These are phyloP conservation scores for Claviceps fusiformis DNA, from an alignment of 2,329 filamentous ascomycete genomes.

Conservation along the genomic window DNA sequence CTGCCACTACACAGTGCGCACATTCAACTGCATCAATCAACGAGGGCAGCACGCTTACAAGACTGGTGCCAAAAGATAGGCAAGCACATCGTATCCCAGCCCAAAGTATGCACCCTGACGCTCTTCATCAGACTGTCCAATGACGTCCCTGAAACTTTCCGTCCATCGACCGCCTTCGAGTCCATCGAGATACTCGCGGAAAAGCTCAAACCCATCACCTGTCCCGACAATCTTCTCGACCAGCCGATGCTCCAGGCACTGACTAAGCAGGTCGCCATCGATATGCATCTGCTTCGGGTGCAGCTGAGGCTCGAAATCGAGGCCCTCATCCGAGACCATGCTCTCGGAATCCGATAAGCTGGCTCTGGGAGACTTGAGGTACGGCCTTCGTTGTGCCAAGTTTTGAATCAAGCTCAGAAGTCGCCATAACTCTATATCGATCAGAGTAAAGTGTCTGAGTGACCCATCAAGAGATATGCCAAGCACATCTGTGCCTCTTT, in stretches of 20 bases:
- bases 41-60: slow-evolving; percentile 21
- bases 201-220: slow-evolving; percentile 22
- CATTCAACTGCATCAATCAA: not conserved
- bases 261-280: slow-evolving; percentile 50
- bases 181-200: slow-evolving; percentile 34
- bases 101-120: slow-evolving; percentile 25
- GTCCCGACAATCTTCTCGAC: slow-evolving; percentile 29
- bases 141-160: slow-evolving; percentile 14
- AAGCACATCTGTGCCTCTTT: slow-evolving; percentile 38
- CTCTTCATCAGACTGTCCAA: slow-evolving; percentile 9
- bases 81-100: slow-evolving; percentile 40
- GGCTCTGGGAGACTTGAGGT: slow-evolving; percentile 27
- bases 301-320: slow-evolving; percentile 22
- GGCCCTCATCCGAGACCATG: slow-evolving; percentile 11
- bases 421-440: slow-evolving; percentile 48
- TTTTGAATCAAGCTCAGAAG: slow-evolving; percentile 64
- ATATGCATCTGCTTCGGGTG: slow-evolving; percentile 45
- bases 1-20: not conserved
- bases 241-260: slow-evolving; percentile 33
- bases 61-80: slow-evolving; percentile 37
- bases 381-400: slow-evolving; percentile 36
- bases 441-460: slow-evolving; percentile 53
- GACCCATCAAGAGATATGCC: slow-evolving; percentile 59
- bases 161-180: slow-evolving; percentile 34
- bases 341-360: slow-evolving; percentile 3